These are phyloP conservation scores for Fusarium tupiense DNA, from an alignment of 2,329 filamentous ascomycete genomes.

Conservation along the genomic window DNA sequence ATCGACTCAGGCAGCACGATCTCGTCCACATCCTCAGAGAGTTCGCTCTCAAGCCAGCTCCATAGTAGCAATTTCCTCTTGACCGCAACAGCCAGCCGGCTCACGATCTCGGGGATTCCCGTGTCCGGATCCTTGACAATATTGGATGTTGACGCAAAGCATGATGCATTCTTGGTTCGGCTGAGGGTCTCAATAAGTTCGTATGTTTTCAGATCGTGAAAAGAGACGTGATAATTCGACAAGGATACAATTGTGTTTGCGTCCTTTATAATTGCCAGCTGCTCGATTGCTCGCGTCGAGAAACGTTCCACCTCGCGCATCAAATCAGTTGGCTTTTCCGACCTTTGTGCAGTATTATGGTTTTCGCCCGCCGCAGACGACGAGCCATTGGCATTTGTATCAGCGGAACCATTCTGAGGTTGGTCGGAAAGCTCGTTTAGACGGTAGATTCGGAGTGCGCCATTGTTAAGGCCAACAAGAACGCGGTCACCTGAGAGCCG, in stretches of 20 bases:
- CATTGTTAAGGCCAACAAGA: constrained; percentile 90
- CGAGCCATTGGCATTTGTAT: constrained; percentile 42
- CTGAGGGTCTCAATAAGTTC: constrained; percentile 80
- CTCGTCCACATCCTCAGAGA: constrained; percentile 77
- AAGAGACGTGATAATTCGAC: constrained; percentile 87
- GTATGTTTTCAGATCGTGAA: constrained; percentile 90
- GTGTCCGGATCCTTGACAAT: constrained; percentile 90
- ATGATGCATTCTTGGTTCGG: constrained; percentile 86
- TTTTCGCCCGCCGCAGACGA: constrained; percentile 45
- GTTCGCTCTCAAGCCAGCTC: constrained; percentile 96
- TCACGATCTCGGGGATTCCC: constrained; percentile 92
- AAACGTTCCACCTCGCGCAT: constrained; percentile 95
- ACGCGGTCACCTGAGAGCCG: constrained; percentile 79
- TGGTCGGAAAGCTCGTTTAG: constrained; percentile 73
- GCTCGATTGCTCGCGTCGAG: constrained; percentile 87
- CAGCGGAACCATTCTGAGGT: constrained; percentile 48
- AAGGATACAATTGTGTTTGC: constrained; percentile 90
- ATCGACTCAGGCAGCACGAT: constrained; percentile 84
- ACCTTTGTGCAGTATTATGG: constrained; percentile 43
- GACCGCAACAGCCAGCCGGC: constrained; percentile 88
- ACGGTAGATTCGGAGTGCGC: constrained; percentile 88
- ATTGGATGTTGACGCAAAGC: constrained; percentile 94
- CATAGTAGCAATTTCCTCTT: constrained; percentile 90
- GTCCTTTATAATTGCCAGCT: constrained; percentile 95
- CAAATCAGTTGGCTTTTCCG: constrained; percentile 76